phyloP scores from a whole-genome alignment of 2,329 filamentous ascomycete species.

The Penicillium capsulatum region DNA sequence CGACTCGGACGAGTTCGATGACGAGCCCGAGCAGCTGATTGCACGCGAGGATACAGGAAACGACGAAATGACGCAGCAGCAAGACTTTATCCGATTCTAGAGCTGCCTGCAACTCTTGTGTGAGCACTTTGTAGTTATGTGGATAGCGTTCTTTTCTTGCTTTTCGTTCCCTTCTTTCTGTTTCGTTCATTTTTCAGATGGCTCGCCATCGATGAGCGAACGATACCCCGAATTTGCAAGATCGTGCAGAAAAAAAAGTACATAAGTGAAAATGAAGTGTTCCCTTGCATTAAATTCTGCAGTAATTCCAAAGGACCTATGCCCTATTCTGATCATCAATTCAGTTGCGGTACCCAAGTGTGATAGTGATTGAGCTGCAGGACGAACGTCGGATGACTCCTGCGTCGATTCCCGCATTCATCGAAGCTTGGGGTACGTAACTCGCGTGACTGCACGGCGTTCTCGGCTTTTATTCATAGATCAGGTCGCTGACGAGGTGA shows the following conservation, averaged over 20 bases:
- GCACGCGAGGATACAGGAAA: slow-evolving; percentile 38
- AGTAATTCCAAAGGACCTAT: too few relatives aligned
- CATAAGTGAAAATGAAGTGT: not conserved
- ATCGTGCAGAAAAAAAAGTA: slow-evolving; percentile 1
- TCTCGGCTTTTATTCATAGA: too few relatives aligned
- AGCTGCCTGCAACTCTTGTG: not conserved
- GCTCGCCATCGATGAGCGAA: not conserved
- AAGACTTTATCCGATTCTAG: slow-evolving; percentile 52
- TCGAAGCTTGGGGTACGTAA: too few relatives aligned
- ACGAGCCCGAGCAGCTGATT: slow-evolving; percentile 40
- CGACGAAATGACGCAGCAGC: slow-evolving; percentile 50
- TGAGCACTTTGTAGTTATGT: not conserved
- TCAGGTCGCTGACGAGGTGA: too few relatives aligned
- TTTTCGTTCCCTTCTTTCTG: slow-evolving; percentile 1
- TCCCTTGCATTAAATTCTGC: too few relatives aligned
- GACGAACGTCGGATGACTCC: too few relatives aligned
- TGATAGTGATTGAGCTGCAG: slow-evolving; percentile 1
- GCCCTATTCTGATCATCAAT: too few relatives aligned
- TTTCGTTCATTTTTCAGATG: slow-evolving; percentile 4
- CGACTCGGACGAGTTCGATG: slow-evolving; percentile 59
- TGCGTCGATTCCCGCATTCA: too few relatives aligned
- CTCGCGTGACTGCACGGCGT: not conserved
- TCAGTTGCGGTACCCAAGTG: not conserved
- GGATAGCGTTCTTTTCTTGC: slow-evolving; percentile 4
- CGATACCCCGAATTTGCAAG: slow-evolving; percentile 12